Base-by-base conservation (phyloP, 352 stramenopile species). In the Blastocystis sp. region DNA sequence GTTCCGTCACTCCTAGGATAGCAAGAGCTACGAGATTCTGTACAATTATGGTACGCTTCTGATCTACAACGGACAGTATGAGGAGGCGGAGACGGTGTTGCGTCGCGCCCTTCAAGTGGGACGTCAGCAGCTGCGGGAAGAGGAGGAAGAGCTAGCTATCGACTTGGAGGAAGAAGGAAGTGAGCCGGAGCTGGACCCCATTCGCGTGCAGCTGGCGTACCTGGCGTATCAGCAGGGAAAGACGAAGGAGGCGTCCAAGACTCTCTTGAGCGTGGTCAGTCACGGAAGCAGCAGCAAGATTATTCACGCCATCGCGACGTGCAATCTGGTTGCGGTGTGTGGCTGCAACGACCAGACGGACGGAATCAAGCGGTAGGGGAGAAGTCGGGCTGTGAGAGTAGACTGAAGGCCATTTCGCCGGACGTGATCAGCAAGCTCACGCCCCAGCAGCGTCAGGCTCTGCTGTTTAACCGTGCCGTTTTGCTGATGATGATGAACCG, bases 41-140 rank as follows among this genome's bases (percentile, higher is more conserved):
- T 81, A 81, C 40, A 81, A 81, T 29, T 81, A 81, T 42, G 69
- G 69, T 24, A 81, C 69, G 2, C 27, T 81, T 4, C 40, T 81
- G 11, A 54, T 81, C 48, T 81, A 81, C 48, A 38, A 21, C 11
- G 69, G 46, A 16, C 46, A 51, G 48, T 29, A 63, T 8, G 53
- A 61, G 4, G 69, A 81, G 34, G 69, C 69, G 9, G 44, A 64
- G 14, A 29, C 29, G 6, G 48, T 57, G 40, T 21, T 81, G 14
- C 46, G 14, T 32, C 69, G 48, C 18, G 69, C 69, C 16, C 69
- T 81, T 42, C 42, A 61, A 18, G n/a, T 63, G 27, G 69, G 69
- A n/a, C 69, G 69, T 4, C 18, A 64, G 48, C 44, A 81, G 44
- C 40, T 81, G 69, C 49, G 46, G 18, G 61, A 72, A 9, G 69